Conservation (phyloP, 164 flowering plant genomes). For the Macadamia integrifolia region DNA sequence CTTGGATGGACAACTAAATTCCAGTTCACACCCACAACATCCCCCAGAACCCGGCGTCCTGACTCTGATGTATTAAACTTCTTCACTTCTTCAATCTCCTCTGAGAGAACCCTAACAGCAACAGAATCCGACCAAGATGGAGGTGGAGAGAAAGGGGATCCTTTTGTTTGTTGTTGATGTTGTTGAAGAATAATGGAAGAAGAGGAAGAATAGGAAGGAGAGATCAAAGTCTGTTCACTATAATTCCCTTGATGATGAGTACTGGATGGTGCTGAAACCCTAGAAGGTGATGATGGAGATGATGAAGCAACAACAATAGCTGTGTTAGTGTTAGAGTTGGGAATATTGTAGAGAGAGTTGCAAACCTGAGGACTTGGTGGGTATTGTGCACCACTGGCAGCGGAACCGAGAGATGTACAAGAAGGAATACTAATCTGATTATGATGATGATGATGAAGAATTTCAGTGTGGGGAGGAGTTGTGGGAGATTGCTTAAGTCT, state of each 20-base stretch:
- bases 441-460: slow-evolving; percentile 20
- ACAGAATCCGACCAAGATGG: slow-evolving; percentile 20
- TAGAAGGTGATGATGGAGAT: slow-evolving; percentile 31
- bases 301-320: slow-evolving; percentile 13
- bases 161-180: slow-evolving; percentile 5
- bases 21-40: slow-evolving; percentile 33
- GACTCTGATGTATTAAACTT: slow-evolving; percentile 10
- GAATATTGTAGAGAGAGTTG: slow-evolving; percentile 27
- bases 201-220: slow-evolving; percentile 22
- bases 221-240: slow-evolving; percentile 9
- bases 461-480: slow-evolving; percentile 12
- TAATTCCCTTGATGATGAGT: slow-evolving; percentile 12
- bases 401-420: slow-evolving; percentile 1
- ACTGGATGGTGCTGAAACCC: slow-evolving; percentile 32
- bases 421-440: slow-evolving; percentile 11
- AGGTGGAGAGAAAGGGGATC: slow-evolving; percentile 17
- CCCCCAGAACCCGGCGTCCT: slow-evolving; percentile 16
- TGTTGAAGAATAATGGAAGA: slow-evolving; percentile 24
- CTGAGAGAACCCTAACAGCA: slow-evolving; percentile 13
- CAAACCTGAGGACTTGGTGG: slow-evolving; percentile 27
- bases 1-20: slow-evolving; percentile 24
- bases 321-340: slow-evolving; percentile 39
- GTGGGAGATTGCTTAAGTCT: slow-evolving; percentile 55
- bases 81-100: slow-evolving; percentile 23
- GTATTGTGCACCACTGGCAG: slow-evolving; percentile 14